These are phyloP conservation scores for Trichothecium sympodiale DNA, from an alignment of 2,329 filamentous ascomycete genomes.

Conservation along the genomic window DNA sequence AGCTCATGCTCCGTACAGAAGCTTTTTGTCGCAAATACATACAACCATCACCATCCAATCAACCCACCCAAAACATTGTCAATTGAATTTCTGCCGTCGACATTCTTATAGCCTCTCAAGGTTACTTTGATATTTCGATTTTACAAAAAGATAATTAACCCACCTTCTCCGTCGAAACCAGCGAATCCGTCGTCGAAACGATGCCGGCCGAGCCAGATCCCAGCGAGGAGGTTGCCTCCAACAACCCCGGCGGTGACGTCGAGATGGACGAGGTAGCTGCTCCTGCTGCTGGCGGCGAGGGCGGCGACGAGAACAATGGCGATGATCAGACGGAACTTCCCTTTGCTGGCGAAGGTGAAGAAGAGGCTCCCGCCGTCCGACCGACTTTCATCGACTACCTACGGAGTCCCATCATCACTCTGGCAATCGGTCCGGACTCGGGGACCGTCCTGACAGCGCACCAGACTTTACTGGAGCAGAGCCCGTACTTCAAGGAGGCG, in stretches of 20 bases:
- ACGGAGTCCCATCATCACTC: constrained; percentile 56
- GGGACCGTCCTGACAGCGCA: constrained; percentile 65
- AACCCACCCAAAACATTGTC: too few relatives aligned
- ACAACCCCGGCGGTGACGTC: constrained; percentile 15
- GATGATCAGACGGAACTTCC: constrained; percentile 21
- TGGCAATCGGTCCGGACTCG: constrained; percentile 53
- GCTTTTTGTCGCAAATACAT: too few relatives aligned
- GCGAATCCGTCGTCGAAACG: not conserved
- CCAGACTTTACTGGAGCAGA: constrained; percentile 62
- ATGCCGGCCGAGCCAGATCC: constrained; percentile 3
- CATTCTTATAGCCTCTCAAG: too few relatives aligned
- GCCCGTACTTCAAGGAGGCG: constrained; percentile 60
- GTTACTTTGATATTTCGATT: too few relatives aligned
- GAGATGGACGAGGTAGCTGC: constrained; percentile 17
- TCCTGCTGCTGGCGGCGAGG: too few relatives aligned
- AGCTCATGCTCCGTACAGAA: too few relatives aligned
- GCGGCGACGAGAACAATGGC: constrained; percentile 16
- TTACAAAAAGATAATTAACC: too few relatives aligned
- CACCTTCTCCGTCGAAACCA: too few relatives aligned
- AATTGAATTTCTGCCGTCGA: too few relatives aligned
- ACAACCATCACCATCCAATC: too few relatives aligned
- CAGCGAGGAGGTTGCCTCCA: not conserved
- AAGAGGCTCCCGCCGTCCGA: constrained; percentile 21
- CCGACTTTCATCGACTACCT: constrained; percentile 47
- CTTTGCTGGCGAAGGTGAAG: constrained; percentile 24